phyloP scores from a whole-genome alignment of 805 yeast species.

The Candida manassasensis region DNA sequence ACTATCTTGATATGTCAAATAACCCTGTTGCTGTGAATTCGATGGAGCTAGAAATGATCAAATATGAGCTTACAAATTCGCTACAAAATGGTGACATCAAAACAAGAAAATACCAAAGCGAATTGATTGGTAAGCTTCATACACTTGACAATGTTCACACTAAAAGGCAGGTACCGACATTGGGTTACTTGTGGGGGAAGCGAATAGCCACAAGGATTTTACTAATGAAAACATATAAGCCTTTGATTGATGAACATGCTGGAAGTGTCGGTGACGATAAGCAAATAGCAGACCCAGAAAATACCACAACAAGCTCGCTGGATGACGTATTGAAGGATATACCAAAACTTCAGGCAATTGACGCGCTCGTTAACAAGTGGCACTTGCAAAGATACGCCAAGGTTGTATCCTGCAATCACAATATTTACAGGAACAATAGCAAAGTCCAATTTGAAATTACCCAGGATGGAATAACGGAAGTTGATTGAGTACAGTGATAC shows the following conservation, averaged over 20 bases:
- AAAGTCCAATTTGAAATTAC: conserved; percentile 16
- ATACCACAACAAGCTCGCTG: no score
- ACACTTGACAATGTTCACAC: conserved; percentile 9
- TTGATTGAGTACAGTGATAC: conserved; percentile 4
- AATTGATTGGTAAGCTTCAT: conserved; percentile 10
- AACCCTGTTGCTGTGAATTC: conserved; percentile 4
- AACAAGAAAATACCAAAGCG: conserved; percentile 4
- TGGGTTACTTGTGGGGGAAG: conserved; percentile 32
- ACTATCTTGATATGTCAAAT: conserved; percentile 8
- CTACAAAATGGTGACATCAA: not conserved
- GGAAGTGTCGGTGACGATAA: no score
- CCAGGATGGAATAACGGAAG: conserved; percentile 13
- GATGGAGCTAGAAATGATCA: conserved; percentile 5
- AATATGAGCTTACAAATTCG: conserved; percentile 7
- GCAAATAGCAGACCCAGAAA: no score
- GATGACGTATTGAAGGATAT: no score
- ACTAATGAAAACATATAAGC: conserved; percentile 26
- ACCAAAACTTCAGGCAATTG: no score
- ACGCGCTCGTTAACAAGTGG: conserved; percentile 14
- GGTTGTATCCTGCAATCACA: conserved; percentile 13
- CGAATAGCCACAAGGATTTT: conserved; percentile 21
- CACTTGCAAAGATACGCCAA: conserved; percentile 21
- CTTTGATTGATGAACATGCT: conserved; percentile 16
- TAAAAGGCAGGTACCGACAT: conserved; percentile 24
- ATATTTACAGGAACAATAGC: conserved; percentile 4